A percentile compares a stretch with the other conserved stretches of the same genome.
phyloP scores from a whole-genome alignment of 1,284 basidiomycete species.

The Grifola frondosa region DNA sequence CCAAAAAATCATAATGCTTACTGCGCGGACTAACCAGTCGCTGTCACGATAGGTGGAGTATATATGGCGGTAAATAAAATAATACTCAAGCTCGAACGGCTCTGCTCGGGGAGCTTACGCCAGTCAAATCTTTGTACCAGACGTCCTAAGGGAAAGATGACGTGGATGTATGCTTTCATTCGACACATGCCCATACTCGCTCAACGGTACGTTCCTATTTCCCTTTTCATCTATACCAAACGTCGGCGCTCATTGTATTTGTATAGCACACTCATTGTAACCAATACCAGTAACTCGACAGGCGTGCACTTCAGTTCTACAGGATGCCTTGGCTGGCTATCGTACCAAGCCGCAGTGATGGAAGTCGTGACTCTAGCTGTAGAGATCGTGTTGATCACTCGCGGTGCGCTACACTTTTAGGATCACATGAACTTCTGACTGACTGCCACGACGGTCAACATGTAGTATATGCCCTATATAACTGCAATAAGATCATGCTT shows the following conservation, averaged over 20 bases:
- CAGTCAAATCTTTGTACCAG: constrained; percentile 25
- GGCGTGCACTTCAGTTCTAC: constrained; percentile 1
- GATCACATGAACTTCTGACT: background rate
- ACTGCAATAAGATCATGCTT: constrained; percentile 11
- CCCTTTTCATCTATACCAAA: background rate
- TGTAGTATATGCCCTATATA: constrained; percentile 20
- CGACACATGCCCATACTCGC: constrained; percentile 12
- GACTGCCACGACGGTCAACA: background rate
- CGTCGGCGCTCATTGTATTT: background rate
- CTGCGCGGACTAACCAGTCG: no score
- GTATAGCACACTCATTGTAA: constrained; percentile 9
- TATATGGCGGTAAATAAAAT: constrained; percentile 12
- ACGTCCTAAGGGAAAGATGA: constrained; percentile 7
- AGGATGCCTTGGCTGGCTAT: constrained; percentile 15
- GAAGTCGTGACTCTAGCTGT: constrained; percentile 15
- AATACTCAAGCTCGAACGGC: background rate
- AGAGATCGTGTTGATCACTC: constrained; percentile 14
- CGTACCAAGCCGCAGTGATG: constrained; percentile 7
- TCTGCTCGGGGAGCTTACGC: constrained; percentile 15
- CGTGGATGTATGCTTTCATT: constrained; percentile 12
- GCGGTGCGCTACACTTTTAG: constrained; percentile 7
- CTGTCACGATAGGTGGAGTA: constrained; percentile 10
- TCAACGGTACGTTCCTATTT: constrained; percentile 10
- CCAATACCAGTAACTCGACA: background rate
- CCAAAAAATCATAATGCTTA: background rate